phyloP scores from a whole-genome alignment of 2,329 filamentous ascomycete species.

The Penicillium sp. region DNA sequence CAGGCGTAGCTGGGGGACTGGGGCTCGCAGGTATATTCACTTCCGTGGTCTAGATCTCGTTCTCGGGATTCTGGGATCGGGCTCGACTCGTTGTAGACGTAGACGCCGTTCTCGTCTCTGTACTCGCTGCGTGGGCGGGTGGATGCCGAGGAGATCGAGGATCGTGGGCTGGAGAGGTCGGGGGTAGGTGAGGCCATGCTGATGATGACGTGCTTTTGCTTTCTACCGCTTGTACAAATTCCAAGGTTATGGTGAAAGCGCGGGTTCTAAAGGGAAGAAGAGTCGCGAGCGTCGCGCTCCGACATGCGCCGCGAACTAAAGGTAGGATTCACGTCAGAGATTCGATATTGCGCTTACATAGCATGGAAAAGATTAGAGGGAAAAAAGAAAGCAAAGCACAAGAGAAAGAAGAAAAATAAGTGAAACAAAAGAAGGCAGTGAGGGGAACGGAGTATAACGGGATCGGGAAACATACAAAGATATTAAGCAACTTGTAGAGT shows the following conservation, averaged over 20 bases:
- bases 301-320: slow-evolving; percentile 23
- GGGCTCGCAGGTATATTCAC: neutral
- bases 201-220: slow-evolving; percentile 13
- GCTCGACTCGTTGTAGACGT: slow-evolving; percentile 29
- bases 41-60: neutral
- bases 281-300: slow-evolving; percentile 14
- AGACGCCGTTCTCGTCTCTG: slow-evolving; percentile 15
- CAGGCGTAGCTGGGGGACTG: slow-evolving; percentile 34
- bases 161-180: slow-evolving; percentile 33
- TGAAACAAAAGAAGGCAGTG: neutral
- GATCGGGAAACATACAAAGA: slow-evolving; percentile 11
- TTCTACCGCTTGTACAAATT: slow-evolving; percentile 7
- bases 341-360: slow-evolving; percentile 1
- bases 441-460: slow-evolving; percentile 3
- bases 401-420: neutral
- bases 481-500: slow-evolving; percentile 7
- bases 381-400: neutral
- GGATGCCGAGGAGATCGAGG: slow-evolving; percentile 34
- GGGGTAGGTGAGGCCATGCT: slow-evolving; percentile 23
- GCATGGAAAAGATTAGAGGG: neutral
- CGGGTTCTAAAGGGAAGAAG: neutral
- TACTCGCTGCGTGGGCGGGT: slow-evolving; percentile 28
- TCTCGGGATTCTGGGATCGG: neutral
- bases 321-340: slow-evolving; percentile 3
- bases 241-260: neutral